Base-by-base conservation (phyloP, 495 filamentous ascomycete species). In the Venustampulla echinocandica region DNA sequence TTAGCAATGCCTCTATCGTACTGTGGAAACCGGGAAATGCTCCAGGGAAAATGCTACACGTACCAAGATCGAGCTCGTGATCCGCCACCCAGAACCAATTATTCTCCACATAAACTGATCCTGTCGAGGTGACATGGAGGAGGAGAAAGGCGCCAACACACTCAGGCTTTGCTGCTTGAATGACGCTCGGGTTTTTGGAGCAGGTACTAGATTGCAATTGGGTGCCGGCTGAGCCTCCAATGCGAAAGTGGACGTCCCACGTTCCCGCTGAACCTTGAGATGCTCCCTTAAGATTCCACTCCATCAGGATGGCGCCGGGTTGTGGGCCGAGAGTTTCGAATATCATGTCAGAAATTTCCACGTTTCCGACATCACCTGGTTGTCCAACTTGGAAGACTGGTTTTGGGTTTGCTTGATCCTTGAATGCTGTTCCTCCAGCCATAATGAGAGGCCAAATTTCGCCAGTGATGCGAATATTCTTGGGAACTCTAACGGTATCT, bases 31-130 rank as follows among this genome's bases (percentile, higher is more conserved):
- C 13, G 27, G 6, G 6, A 30, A 13, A 30, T 6, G 13, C 13
- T 30, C 7, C 13, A 30, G 13, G 13, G 27, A 30, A 30, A 30
- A 30, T 13, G 13, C 6, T 30, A 6, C 13, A 30, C 27, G 6
- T 30, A 30, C 27, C 35, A 3, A 79, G 75, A 61, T 95, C 90
- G 32, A 97, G 81, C 50, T 87, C 84, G 69, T 97, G 90, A 63
- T 97, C 90, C 1, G 90, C 79, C 21, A 90, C 87, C 90, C 90
- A 97, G 64, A 83, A 85, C 90, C 90, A 97, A 34, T 77, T 80
- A 66, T 97, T 96, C 67, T 95, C 90, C 38, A 94, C 64, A 63
- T 95, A 94, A 13, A 81, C 75, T 43, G 76, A 81, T 4, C 75
- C 85, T 20, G 77, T 69, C 36, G 73, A 57, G 4, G 85, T 85